These are phyloP conservation scores for Diaporthe sp. DNA, from an alignment of 2,329 filamentous ascomycete species.

Conservation along the genomic window DNA sequence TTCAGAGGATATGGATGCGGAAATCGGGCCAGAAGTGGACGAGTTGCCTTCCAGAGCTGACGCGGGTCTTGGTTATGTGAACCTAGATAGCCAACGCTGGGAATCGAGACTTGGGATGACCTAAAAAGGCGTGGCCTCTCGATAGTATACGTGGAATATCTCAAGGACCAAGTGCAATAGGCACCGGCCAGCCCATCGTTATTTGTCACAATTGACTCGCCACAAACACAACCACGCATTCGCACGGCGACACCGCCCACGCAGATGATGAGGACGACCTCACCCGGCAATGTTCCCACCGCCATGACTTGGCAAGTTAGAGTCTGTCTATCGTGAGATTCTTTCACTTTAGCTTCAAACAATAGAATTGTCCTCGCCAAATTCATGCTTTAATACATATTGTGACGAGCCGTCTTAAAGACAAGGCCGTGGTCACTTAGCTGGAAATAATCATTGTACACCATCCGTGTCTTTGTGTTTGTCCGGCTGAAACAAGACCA, in stretches of 20 bases:
- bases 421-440: background rate
- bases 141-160: too few species aligned
- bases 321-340: background rate
- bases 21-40: slow-evolving; percentile 18
- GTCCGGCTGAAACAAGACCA: too few species aligned
- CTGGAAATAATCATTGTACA: background rate
- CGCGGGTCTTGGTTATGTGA: slow-evolving; percentile 9
- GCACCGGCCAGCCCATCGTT: too few species aligned
- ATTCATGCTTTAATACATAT: background rate
- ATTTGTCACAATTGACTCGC: too few species aligned
- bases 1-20: slow-evolving; percentile 14
- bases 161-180: too few species aligned
- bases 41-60: slow-evolving; percentile 1
- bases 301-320: background rate
- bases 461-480: background rate
- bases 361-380: background rate
- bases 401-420: background rate
- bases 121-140: background rate
- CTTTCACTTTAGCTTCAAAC: background rate
- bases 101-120: background rate
- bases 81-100: background rate
- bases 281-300: background rate
- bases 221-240: too few species aligned
- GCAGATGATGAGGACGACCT: too few species aligned
- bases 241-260: too few species aligned